Conservation (phyloP, 2,329 filamentous ascomycete genomes). For the Furcasterigmium sp. region DNA sequence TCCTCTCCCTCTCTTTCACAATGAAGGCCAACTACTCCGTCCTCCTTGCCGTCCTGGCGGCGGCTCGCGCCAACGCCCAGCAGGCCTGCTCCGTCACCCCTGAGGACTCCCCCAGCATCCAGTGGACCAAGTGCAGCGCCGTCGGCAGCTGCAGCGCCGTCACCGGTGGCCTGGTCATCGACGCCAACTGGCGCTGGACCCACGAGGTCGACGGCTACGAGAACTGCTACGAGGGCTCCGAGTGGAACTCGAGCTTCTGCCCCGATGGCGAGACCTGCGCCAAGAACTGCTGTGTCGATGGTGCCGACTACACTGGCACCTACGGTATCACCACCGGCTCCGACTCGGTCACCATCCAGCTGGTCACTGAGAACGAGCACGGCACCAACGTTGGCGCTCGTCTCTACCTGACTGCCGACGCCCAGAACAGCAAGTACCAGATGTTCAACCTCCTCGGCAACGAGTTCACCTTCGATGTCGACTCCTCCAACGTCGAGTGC, state of each 20-base stretch:
- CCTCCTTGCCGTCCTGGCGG: slow-evolving; percentile 27
- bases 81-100: slow-evolving; percentile 41
- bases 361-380: slow-evolving; percentile 48
- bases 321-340: slow-evolving; percentile 49
- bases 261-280: slow-evolving; percentile 37
- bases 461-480: slow-evolving; percentile 69
- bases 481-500: slow-evolving; percentile 62
- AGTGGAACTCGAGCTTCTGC: slow-evolving; percentile 36
- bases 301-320: slow-evolving; percentile 44
- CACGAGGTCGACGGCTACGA: slow-evolving; percentile 38
- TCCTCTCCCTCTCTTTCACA: background rate
- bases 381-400: slow-evolving; percentile 47
- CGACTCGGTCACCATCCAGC: slow-evolving; percentile 47
- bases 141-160: slow-evolving; percentile 44
- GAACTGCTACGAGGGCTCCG: slow-evolving; percentile 54
- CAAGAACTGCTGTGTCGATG: slow-evolving; percentile 46
- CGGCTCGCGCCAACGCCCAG: slow-evolving; percentile 35
- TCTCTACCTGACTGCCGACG: slow-evolving; percentile 58
- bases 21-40: slow-evolving; percentile 22
- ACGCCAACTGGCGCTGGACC: slow-evolving; percentile 59
- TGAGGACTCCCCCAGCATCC: slow-evolving; percentile 48
- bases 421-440: slow-evolving; percentile 50
- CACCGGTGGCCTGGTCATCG: slow-evolving; percentile 46
- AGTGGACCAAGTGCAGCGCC: slow-evolving; percentile 47
- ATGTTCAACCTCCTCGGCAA: slow-evolving; percentile 60